These are phyloP conservation scores for Aspergillus affinis DNA, from an alignment of 495 filamentous ascomycete species.

Conservation along the genomic window DNA sequence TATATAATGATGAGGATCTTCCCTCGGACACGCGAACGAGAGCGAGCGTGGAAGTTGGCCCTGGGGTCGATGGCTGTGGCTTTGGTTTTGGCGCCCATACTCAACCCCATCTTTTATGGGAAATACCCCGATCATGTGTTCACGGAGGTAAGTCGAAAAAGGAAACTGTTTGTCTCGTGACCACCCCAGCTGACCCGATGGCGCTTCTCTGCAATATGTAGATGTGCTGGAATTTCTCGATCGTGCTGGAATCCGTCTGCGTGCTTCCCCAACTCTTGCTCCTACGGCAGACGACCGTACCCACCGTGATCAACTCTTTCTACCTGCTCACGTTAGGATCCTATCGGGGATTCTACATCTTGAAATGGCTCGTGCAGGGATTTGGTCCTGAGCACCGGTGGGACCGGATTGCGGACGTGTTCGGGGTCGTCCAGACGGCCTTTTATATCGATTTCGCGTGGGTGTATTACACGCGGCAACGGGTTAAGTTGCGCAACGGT, in stretches of 20 bases:
- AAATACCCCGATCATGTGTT: constrained; percentile 41
- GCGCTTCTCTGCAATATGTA: constrained; percentile 28
- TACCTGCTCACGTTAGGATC: constrained; percentile 87
- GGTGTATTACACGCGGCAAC: constrained; percentile 92
- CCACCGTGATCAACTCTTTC: constrained; percentile 93
- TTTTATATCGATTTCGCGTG: constrained; percentile 95
- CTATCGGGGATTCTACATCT: constrained; percentile 86
- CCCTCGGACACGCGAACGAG: constrained; percentile 82
- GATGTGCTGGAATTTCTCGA: constrained; percentile 80
- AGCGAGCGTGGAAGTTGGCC: constrained; percentile 87
- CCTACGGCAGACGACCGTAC: constrained; percentile 89
- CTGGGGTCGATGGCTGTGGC: constrained; percentile 60
- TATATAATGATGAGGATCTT: constrained; percentile 82
- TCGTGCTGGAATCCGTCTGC: constrained; percentile 86
- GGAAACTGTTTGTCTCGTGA: neutral
- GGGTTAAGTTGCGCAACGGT: constrained; percentile 89
- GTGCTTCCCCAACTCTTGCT: constrained; percentile 89
- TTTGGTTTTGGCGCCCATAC: constrained; percentile 61
- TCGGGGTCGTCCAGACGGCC: constrained; percentile 85
- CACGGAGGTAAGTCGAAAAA: constrained; percentile 50
- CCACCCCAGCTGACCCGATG: neutral
- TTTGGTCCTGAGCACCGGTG: constrained; percentile 56
- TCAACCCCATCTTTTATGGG: constrained; percentile 62
- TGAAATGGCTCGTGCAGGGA: constrained; percentile 83
- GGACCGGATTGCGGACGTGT: constrained; percentile 74